Conservation (phyloP, 2,329 filamentous ascomycete species). For the Elsinoe batatas region DNA sequence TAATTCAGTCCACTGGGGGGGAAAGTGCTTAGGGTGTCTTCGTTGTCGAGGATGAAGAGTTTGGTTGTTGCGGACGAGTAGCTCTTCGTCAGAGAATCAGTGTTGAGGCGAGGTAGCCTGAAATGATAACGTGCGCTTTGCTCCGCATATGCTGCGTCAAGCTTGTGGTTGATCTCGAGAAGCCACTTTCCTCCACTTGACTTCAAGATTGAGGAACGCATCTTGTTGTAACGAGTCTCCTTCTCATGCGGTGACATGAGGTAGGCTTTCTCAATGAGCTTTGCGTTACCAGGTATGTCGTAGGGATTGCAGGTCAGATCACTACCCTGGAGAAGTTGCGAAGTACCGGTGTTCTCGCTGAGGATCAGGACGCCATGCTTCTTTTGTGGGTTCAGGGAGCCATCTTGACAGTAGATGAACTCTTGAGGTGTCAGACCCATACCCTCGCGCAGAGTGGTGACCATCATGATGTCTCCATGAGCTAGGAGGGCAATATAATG, state of each 20-base stretch:
- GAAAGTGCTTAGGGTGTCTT: constrained; percentile 82
- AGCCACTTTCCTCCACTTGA: constrained; percentile 86
- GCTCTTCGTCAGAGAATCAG: constrained; percentile 51
- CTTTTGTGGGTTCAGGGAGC: constrained; percentile 59
- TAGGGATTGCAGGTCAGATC: constrained; percentile 87
- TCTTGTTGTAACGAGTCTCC: constrained; percentile 59
- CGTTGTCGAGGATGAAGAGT: constrained; percentile 86
- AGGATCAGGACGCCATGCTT: constrained; percentile 83
- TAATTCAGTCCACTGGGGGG: constrained; percentile 75
- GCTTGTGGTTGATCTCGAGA: constrained; percentile 58
- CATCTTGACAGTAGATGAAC: constrained; percentile 88
- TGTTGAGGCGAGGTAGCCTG: constrained; percentile 73
- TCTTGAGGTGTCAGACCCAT: constrained; percentile 97
- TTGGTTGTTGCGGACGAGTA: constrained; percentile 60
- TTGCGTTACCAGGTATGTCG: constrained; percentile 82
- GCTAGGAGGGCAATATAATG: constrained; percentile 89
- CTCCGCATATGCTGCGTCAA: constrained; percentile 70
- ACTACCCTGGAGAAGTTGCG: constrained; percentile 70
- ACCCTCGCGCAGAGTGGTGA: constrained; percentile 88
- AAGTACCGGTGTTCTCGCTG: constrained; percentile 89
- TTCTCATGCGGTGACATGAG: constrained; percentile 73
- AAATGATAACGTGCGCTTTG: constrained; percentile 77
- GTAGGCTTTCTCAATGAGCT: constrained; percentile 73
- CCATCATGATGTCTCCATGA: constrained; percentile 84
- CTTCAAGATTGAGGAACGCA: constrained; percentile 63